Percentiles rank a stretch among this genome's conserved stretches.
Conservation (phyloP, 805 yeast species). For the Wickerhamomyces alni region DNA sequence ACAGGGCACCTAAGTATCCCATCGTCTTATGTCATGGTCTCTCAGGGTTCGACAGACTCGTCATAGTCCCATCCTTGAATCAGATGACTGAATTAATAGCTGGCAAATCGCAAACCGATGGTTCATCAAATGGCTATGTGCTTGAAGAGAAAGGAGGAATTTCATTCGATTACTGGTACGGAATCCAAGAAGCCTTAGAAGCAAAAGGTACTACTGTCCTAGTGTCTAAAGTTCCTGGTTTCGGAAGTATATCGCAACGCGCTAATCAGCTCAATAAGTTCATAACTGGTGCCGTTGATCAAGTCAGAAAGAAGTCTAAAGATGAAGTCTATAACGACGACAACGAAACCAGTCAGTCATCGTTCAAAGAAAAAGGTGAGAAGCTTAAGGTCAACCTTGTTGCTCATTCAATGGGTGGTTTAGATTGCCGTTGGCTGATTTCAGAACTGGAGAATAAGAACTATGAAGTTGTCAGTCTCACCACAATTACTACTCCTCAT, state of each 20-base stretch:
- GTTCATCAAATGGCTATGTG: slow-evolving; percentile 13
- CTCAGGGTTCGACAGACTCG: slow-evolving; percentile 66
- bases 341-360: slow-evolving; percentile 3
- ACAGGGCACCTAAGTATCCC: slow-evolving; percentile 61
- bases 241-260: slow-evolving; percentile 66
- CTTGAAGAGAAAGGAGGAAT: slow-evolving; percentile 27
- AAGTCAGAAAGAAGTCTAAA: slow-evolving; percentile 15
- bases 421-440: slow-evolving; percentile 75
- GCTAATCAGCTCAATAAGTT: slow-evolving; percentile 51
- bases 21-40: slow-evolving; percentile 83
- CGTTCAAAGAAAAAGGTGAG: slow-evolving; percentile 17
- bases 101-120: slow-evolving; percentile 4
- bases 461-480: slow-evolving; percentile 63
- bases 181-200: slow-evolving; percentile 58
- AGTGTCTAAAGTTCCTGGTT: slow-evolving; percentile 77
- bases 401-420: slow-evolving; percentile 94
- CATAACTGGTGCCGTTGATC: slow-evolving; percentile 29
- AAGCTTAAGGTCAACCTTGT: slow-evolving; percentile 60
- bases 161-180: slow-evolving; percentile 74
- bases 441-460: slow-evolving; percentile 39
- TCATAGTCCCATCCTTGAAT: slow-evolving; percentile 36
- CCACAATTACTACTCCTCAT: slow-evolving; percentile 88
- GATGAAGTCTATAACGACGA: slow-evolving; percentile 21
- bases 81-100: slow-evolving; percentile 20
- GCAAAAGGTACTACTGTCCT: slow-evolving; percentile 60